Evolutionary conservation across 805 yeast species (phyloP).

Genomic region (Yamadazyma endophytica): DNA sequence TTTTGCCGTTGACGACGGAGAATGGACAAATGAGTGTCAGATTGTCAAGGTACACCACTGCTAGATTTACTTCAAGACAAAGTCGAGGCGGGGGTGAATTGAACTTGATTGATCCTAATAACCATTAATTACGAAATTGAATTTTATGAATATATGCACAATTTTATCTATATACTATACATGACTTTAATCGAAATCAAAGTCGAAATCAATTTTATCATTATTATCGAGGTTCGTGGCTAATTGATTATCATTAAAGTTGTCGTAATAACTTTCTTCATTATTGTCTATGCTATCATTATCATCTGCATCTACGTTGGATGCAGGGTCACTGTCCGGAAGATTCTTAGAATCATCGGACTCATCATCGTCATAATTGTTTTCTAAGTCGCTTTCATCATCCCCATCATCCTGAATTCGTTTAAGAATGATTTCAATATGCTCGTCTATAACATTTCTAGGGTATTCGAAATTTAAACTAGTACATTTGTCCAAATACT

Average conservation of each 20-base stretch:
- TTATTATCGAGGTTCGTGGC: no score
- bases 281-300: no score
- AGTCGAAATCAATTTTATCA: no score
- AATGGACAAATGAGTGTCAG: conserved; percentile 13
- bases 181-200: no score
- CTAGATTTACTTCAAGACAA: conserved; percentile 12
- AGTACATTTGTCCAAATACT: conserved; percentile 18
- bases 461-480: conserved; percentile 22
- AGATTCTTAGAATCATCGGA: conserved; percentile 1
- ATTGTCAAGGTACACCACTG: conserved; percentile 15
- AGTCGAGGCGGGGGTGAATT: conserved; percentile 9
- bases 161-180: no score
- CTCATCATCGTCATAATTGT: conserved; percentile 4
- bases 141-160: no score
- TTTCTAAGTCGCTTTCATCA: conserved; percentile 3
- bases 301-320: no score
- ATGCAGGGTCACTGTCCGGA: no score
- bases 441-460: conserved; percentile 13
- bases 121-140: no score
- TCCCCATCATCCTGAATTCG: conserved; percentile 3
- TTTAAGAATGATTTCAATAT: conserved; percentile 6
- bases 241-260: no score
- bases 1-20: conserved; percentile 19
- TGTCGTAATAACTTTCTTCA: no score
- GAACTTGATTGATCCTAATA: conserved; percentile 9